Percentiles rank a stretch among this genome's conserved stretches.
Conservation (phyloP, 2,329 filamentous ascomycete species). For the Aspergillus candidus region DNA sequence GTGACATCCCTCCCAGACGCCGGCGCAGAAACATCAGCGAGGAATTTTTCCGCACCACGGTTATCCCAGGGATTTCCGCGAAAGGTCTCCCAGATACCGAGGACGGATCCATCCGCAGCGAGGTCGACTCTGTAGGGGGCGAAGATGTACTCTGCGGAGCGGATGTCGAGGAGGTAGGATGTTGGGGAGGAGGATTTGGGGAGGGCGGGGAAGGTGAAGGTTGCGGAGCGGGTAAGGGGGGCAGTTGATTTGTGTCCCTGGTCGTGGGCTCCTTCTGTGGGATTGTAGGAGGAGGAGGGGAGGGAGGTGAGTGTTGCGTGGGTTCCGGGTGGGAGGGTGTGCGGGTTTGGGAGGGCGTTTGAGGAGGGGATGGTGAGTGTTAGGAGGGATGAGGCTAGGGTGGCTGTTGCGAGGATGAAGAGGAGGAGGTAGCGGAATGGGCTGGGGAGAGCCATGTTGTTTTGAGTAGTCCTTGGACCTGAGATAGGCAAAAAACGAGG, state of each 20-base stretch:
- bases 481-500: too few relatives aligned
- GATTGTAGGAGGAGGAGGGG: conserved; percentile 21
- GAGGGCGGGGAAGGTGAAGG: conserved; percentile 70
- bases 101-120: conserved; percentile 40
- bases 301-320: conserved; percentile 47
- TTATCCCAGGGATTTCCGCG: conserved; percentile 87
- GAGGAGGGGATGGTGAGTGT: conserved; percentile 38
- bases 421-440: conserved; percentile 11
- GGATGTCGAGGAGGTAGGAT: conserved; percentile 76
- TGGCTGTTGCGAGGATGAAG: conserved; percentile 14
- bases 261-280: conserved; percentile 18
- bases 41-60: conserved; percentile 54
- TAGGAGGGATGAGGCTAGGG: conserved; percentile 22
- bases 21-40: conserved; percentile 23
- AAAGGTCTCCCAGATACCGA: conserved; percentile 76
- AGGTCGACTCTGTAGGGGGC: conserved; percentile 71
- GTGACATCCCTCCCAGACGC: conserved; percentile 35
- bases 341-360: conserved; percentile 39
- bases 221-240: conserved; percentile 61
- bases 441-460: conserved; percentile 12
- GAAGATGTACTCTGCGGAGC: conserved; percentile 69
- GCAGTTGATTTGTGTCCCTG: conserved; percentile 45
- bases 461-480: too few relatives aligned
- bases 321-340: conserved; percentile 39
- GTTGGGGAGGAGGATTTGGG: conserved; percentile 28